phyloP scores from a whole-genome alignment of 139 green algal genomes.

The Diplosphaera chodatii region DNA sequence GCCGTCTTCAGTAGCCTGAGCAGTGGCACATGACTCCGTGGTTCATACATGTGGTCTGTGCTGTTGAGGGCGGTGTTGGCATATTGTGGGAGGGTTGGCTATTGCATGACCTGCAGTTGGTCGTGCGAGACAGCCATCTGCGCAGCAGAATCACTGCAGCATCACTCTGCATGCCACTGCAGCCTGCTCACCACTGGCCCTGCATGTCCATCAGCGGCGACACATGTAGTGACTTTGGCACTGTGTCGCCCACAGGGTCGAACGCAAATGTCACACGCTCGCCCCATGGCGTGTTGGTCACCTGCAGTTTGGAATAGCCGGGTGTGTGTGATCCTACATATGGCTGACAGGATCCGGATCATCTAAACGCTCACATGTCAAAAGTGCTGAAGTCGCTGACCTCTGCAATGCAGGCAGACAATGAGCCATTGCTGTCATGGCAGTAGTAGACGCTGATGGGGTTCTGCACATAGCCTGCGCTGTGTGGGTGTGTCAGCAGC shows the following conservation, averaged over 20 bases:
- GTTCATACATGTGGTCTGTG: background rate
- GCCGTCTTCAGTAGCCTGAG: slow-evolving; percentile 35
- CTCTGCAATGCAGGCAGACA: slow-evolving; percentile 17
- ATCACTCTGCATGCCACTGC: too few species aligned
- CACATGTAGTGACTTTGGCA: slow-evolving; percentile 91
- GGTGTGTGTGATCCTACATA: too few species aligned
- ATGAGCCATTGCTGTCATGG: slow-evolving; percentile 27
- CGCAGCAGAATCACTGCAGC: background rate
- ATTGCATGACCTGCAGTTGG: background rate
- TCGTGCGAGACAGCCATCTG: background rate
- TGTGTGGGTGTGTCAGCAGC: slow-evolving; percentile 77
- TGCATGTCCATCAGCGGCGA: slow-evolving; percentile 93
- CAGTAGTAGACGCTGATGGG: slow-evolving; percentile 97
- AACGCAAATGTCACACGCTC: slow-evolving; percentile 87
- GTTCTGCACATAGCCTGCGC: slow-evolving; percentile 84
- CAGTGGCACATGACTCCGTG: background rate
- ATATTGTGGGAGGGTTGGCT: background rate
- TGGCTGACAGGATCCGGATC: too few species aligned
- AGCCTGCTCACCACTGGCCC: slow-evolving; percentile 58
- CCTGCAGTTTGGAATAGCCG: too few species aligned
- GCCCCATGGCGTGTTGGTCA: slow-evolving; percentile 97
- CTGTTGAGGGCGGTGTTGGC: too few species aligned
- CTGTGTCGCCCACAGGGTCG: slow-evolving; percentile 45
- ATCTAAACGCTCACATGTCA: too few species aligned
- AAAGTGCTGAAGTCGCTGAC: too few species aligned